Evolutionary conservation across 2,329 filamentous ascomycete genomes (phyloP).

Genomic region (Aspergillus ruber): DNA sequence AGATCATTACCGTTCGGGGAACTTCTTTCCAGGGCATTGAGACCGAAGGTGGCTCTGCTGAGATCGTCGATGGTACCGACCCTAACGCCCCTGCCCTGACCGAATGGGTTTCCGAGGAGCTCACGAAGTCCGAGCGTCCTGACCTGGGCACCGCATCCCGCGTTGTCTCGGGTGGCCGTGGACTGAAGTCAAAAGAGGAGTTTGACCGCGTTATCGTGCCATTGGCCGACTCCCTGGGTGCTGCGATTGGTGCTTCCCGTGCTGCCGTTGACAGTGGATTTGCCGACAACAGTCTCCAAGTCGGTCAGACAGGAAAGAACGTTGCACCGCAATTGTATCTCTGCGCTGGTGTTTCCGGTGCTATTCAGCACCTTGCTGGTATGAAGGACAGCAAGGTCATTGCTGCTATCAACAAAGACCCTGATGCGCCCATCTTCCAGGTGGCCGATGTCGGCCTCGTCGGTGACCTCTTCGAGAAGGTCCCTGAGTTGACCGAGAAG

Average conservation of each 20-base stretch:
- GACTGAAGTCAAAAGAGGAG: conserved; percentile 95
- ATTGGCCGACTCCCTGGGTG: conserved; percentile 83
- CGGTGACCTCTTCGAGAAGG: conserved; percentile 90
- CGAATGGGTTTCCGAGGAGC: conserved; percentile 90
- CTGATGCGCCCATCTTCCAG: conserved; percentile 96
- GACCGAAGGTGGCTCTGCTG: conserved; percentile 64
- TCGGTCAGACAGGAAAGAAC: conserved; percentile 97
- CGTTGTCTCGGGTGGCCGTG: conserved; percentile 89
- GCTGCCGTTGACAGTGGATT: conserved; percentile 96
- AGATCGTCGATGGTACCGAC: conserved; percentile 75
- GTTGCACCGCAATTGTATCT: conserved; percentile 94
- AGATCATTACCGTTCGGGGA: conserved; percentile 85
- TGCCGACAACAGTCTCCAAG: conserved; percentile 95
- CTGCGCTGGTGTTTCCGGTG: conserved; percentile 90
- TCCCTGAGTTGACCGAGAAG: conserved; percentile 94
- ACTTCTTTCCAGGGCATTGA: conserved; percentile 80
- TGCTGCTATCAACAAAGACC: conserved; percentile 96
- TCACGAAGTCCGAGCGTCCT: conserved; percentile 87
- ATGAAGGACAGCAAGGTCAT: conserved; percentile 99
- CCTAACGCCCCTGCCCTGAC: conserved; percentile 66
- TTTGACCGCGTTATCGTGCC: conserved; percentile 91
- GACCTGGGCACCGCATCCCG: conserved; percentile 83
- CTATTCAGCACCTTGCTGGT: conserved; percentile 94
- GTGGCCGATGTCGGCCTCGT: conserved; percentile 93
- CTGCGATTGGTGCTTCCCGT: conserved; percentile 90